Evolutionary conservation across 805 yeast species (phyloP), one percentile per base, ranked within the genome.

Genomic region (Wickerhamomyces xylosicus): DNA sequence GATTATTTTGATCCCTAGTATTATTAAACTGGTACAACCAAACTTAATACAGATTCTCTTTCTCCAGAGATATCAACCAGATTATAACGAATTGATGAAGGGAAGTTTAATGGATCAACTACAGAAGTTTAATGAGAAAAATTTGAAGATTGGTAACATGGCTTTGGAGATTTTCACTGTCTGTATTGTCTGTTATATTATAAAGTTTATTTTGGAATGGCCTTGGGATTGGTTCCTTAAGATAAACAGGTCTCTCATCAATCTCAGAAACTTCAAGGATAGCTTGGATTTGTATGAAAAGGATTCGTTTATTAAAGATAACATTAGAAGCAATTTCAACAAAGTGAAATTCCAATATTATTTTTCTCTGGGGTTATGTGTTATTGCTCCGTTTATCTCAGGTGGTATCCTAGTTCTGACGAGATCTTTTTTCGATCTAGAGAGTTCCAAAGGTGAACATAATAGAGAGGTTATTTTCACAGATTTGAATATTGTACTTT

Each of bases 161-260:
- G 39, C 62, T 15, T 58, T 63, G 19, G 67, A 63, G 42, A 39
- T 53, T 1, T 47, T 64, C 17, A 54, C 61, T 5, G 49, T 65
- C 3, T 19, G 58, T 7, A 31, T 62, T n/a, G 50, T 63, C 1
- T 53, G 64, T 19, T 61, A 64, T 61, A 47, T 55, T 2, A 49
- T 64, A 13, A 55, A 57, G 38, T 59, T 59, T 28, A 37, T 59
- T 0, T 47, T 59, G 14, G 68, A 64, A 35, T 64, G 69, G 69
- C 69, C 69, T 0, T 64, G 67, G 66, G 46, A 47, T n/a, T 64
- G 69, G 69, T 47, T 57, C 15, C 37, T 43, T 5, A 59, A 56
- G 33, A 49, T 64, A 11, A 44, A 45, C 25, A 44, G 40, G 14
- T 11, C 29, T 7, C 29, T 25, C 1, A 37, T 48, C 13, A 46